These are phyloP conservation scores for Amphichorda felina DNA, from an alignment of 2,329 filamentous ascomycete species.

Conservation along the genomic window DNA sequence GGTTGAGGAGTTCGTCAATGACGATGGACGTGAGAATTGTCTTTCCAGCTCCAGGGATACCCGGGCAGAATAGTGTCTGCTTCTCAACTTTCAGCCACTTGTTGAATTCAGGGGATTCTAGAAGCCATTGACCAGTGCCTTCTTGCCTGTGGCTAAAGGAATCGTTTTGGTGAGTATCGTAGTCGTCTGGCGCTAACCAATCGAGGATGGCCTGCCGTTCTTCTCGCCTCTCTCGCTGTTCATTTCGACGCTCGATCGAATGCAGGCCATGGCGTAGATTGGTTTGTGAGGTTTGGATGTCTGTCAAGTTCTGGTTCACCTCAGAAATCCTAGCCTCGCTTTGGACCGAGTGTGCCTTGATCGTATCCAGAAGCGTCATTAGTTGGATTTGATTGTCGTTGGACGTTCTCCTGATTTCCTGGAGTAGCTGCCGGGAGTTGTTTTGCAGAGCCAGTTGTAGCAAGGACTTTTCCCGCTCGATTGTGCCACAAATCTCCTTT, in stretches of 20 bases:
- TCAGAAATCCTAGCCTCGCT: no score
- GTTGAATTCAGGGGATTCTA: conserved; percentile 22
- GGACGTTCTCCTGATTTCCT: no score
- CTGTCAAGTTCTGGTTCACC: no score
- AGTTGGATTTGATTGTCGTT: no score
- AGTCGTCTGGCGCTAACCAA: conserved; percentile 26
- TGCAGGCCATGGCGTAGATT: background rate
- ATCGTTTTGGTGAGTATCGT: conserved; percentile 25
- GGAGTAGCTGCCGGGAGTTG: background rate
- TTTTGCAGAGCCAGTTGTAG: conserved; percentile 1
- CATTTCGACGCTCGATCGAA: background rate
- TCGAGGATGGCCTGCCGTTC: conserved; percentile 10
- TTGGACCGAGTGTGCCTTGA: no score
- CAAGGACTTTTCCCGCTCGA: conserved; percentile 1
- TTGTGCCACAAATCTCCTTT: background rate
- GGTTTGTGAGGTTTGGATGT: background rate
- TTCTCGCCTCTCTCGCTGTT: background rate
- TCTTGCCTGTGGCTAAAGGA: conserved; percentile 19
- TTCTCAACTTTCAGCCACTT: conserved; percentile 18
- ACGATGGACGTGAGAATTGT: conserved; percentile 29
- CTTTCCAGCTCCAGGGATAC: conserved; percentile 36
- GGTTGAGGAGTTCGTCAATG: conserved; percentile 22
- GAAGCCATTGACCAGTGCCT: conserved; percentile 32
- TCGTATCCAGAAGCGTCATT: no score
- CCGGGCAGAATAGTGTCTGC: conserved; percentile 29